Percentiles rank a stretch among this genome's conserved stretches.
Evolutionary conservation across 106 monocot species (phyloP).

Genomic region (Hemerocallis citrina): DNA sequence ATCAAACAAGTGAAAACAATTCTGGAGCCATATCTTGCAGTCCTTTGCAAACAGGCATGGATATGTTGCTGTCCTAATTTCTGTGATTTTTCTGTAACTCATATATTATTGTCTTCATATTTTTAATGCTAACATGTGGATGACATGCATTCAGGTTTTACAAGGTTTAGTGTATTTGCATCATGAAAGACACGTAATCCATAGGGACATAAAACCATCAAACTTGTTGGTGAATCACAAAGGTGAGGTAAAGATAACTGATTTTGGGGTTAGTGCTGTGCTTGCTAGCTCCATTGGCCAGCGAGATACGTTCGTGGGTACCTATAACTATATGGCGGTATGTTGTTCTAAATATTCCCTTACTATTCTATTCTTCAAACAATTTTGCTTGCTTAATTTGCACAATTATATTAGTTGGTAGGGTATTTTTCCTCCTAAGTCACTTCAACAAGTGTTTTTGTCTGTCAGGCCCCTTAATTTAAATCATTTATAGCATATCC

Average conservation of each 20-base stretch:
- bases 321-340: constrained; percentile 91
- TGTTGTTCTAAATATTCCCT: constrained; percentile 16
- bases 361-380: neutral
- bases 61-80: neutral
- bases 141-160: constrained; percentile 47
- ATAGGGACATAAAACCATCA: constrained; percentile 91
- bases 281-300: constrained; percentile 90
- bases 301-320: constrained; percentile 94
- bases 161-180: constrained; percentile 88
- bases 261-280: constrained; percentile 91
- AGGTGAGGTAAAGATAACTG: constrained; percentile 87
- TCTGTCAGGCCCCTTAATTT: too few relatives aligned
- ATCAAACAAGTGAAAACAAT: constrained; percentile 87
- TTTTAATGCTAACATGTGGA: constrained; percentile 3
- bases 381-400: neutral
- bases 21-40: constrained; percentile 95
- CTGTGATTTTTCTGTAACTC: neutral
- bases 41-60: constrained; percentile 80
- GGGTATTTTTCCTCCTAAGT: too few relatives aligned
- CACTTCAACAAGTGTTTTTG: too few relatives aligned
- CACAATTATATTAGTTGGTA: too few relatives aligned
- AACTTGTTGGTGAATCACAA: constrained; percentile 77
- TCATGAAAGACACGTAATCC: constrained; percentile 89
- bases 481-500: too few relatives aligned
- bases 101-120: neutral